Base-by-base conservation (phyloP, 2,329 filamentous ascomycete genomes). In the Nemania sp. region DNA sequence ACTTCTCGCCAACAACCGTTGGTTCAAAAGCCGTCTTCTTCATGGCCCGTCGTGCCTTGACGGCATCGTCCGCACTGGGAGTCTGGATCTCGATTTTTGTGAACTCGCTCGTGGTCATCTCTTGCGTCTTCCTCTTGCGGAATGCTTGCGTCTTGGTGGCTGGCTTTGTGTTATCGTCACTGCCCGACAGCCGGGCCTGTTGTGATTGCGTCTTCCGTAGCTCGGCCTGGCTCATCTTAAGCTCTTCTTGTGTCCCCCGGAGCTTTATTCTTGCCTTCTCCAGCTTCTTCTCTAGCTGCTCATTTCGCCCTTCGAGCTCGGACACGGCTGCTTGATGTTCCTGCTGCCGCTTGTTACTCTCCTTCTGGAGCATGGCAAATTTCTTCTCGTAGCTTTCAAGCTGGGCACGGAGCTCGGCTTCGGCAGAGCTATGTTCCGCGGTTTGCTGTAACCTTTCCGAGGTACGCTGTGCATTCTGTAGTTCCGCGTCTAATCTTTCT, bases 1-100 rank as follows among this genome's bases (percentile, higher is more conserved):
- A 97, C 75, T 97, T 97, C 71, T 96, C 91, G 32, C 90, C 92
- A 5, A 90, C 79, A 57, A 86, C 77, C 1, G 84, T 82, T 39
- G 85, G 83, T 18, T 87, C 83, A 29, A 79, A 74, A 49, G 79
- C 82, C 57, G 81, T 79, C 72, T 87, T 88, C 74, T 88, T 90
- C 61, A 76, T 68, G 35, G 73, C 73, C 43, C 78, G 78, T 65
- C 57, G 72, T 67, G 53, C 75, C 72, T 60, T 77, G 63, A 50
- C 79, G 72, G 43, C 64, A 60, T 66, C 71, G 43, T 73, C 69
- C 13, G 71, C 72, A 37, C 67, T 79, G 54, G 71, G 81, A 32
- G 67, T 83, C 70, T 70, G 79, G 4, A 83, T 80, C 43, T 80
- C 75, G 57, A 82, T 81, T 10, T 70, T 62, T 10, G 77, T 76